Percentiles rank a stretch among this genome's conserved stretches.
Conservation (phyloP, 768 basidiomycete genomes). For the Boletus rubropictus region DNA sequence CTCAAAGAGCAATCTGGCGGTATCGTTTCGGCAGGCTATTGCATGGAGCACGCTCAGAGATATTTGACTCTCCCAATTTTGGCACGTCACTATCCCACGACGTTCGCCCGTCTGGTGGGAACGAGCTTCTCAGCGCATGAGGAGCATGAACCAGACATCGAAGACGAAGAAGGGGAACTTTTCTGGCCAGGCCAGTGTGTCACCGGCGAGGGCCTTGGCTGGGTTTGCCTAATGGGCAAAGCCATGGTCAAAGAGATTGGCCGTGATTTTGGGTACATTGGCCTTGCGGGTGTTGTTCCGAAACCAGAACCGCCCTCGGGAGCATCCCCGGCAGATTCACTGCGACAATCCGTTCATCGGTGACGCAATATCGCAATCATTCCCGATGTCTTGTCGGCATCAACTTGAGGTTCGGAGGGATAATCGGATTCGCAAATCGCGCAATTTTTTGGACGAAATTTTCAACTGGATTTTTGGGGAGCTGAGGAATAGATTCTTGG, state of each 20-base stretch:
- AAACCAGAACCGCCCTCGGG: slow-evolving; percentile 47
- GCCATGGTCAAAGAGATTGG: slow-evolving; percentile 84
- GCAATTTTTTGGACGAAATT: slow-evolving; percentile 24
- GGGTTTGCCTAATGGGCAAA: slow-evolving; percentile 84
- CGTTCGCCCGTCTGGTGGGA: slow-evolving; percentile 67
- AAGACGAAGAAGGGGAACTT: slow-evolving; percentile 82
- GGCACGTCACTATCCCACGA: slow-evolving; percentile 67
- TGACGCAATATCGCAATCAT: slow-evolving; percentile 11
- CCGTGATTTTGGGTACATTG: slow-evolving; percentile 65
- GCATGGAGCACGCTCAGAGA: slow-evolving; percentile 45
- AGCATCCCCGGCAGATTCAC: slow-evolving; percentile 27
- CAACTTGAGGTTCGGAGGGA: slow-evolving; percentile 22
- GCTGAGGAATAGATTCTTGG: slow-evolving; percentile 16
- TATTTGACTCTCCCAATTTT: slow-evolving; percentile 61
- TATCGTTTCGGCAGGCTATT: slow-evolving; percentile 39
- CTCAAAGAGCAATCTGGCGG: slow-evolving; percentile 30
- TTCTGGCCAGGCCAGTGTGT: slow-evolving; percentile 75
- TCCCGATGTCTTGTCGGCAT: slow-evolving; percentile 29
- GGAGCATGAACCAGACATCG: slow-evolving; percentile 76
- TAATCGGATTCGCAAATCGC: slow-evolving; percentile 22
- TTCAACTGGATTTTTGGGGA: slow-evolving; percentile 22
- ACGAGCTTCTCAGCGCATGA: slow-evolving; percentile 57
- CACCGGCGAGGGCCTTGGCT: slow-evolving; percentile 74
- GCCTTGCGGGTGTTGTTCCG: slow-evolving; percentile 66
- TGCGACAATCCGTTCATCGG: slow-evolving; percentile 32